Base-by-base conservation (phyloP, 2,329 filamentous ascomycete species). In the Paramyrothecium roridum region DNA sequence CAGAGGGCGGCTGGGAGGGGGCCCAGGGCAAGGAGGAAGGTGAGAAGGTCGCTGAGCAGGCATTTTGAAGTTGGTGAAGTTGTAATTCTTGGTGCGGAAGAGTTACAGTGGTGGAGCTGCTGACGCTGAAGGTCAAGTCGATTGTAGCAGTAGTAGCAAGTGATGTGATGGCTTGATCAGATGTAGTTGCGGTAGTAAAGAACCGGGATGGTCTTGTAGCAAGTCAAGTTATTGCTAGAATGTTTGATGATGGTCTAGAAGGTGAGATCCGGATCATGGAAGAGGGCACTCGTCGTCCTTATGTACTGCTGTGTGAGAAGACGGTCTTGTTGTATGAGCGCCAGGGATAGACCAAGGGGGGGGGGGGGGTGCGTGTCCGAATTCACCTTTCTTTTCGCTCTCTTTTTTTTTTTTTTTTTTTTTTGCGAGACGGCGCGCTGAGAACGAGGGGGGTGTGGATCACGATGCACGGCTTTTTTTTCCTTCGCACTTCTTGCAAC, bases 1-100 rank as follows among this genome's bases (percentile, higher is more conserved):
- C 53, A 87, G 81, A 73, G 84, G 84, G 54, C 84, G 78, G 73
- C 80, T 83, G 60, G 84, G 84, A 65, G 84, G 84, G 57, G 84
- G 84, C 64, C 84, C 84, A 54, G 84, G 84, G 81, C 84, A 87
- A 63, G 84, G 84, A 75, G 84, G 84, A 61, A 87, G 82, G 67
- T 86, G 83, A 63, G 83, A 85, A 59, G 84, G 84, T 69, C 84
- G 81, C 72, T 85, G 82, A 61, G 80, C 75, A 72, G 81, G 80
- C 79, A 84, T 82, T 57, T 59, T 70, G 65, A 58, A 30, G 55
- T 40, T 53, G n/a, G n/a, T n/a, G 55, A 45, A 45, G 49, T 37
- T 33, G 47, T 47, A 49, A 40, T 26, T 51, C 53, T 50, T 45
- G 45, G 45, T 48, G 33, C 12, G 43, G 46, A 26, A 52, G 45